Evolutionary conservation across 257 asterid species (phyloP).

Genomic region (Ligustrum vulgare): DNA sequence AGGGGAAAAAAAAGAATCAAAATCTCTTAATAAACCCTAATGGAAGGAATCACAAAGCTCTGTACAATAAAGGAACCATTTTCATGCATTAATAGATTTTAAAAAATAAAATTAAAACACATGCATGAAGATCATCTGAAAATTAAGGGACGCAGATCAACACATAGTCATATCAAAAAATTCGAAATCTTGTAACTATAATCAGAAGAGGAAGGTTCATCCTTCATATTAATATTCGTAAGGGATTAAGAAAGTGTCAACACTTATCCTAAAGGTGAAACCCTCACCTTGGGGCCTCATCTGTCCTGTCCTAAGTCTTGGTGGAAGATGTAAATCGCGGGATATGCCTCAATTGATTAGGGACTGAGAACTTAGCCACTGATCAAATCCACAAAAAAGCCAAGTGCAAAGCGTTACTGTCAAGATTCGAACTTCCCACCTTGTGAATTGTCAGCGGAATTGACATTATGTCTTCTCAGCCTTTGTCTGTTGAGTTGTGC

Average conservation of each 20-base stretch:
- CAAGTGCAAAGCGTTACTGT: too few species aligned
- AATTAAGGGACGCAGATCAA: conserved; percentile 25
- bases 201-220: background rate
- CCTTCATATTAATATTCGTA: background rate
- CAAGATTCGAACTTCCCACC: too few species aligned
- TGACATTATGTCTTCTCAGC: too few species aligned
- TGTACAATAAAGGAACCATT: conserved; percentile 4
- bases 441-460: too few species aligned
- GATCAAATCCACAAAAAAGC: too few species aligned
- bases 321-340: too few species aligned
- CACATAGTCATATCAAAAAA: conserved; percentile 13
- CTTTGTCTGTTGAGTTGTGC: too few species aligned
- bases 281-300: too few species aligned
- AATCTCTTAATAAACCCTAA: conserved; percentile 30
- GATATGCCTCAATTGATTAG: too few species aligned
- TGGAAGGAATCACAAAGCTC: conserved; percentile 27
- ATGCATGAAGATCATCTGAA: conserved; percentile 32
- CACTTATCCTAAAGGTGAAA: background rate
- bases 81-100: conserved; percentile 19
- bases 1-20: conserved; percentile 8
- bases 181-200: conserved; percentile 15
- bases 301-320: too few species aligned
- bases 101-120: background rate
- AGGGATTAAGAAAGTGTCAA: background rate
- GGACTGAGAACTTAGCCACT: too few species aligned